These are phyloP conservation scores for Suhomyces bribrorum DNA, from an alignment of 1,139 yeast genomes.

Conservation along the genomic window DNA sequence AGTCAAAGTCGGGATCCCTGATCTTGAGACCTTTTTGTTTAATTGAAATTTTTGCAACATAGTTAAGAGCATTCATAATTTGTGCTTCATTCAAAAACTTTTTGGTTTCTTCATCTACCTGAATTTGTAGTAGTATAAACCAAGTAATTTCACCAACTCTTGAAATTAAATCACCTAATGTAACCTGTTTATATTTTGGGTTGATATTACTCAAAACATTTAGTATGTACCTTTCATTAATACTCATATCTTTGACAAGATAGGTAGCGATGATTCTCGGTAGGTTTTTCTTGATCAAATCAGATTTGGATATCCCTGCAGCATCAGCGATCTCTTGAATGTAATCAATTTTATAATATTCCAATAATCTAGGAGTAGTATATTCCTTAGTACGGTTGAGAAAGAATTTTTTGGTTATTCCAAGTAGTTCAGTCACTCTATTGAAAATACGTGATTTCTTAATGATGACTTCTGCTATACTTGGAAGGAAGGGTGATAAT, in stretches of 20 bases:
- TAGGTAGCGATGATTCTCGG: slow-evolving; percentile 45
- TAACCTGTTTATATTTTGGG: slow-evolving; percentile 40
- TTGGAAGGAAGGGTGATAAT: slow-evolving; percentile 75
- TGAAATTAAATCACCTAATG: slow-evolving; percentile 46
- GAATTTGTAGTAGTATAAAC: slow-evolving; percentile 42
- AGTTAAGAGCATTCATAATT: slow-evolving; percentile 43
- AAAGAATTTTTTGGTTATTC: slow-evolving; percentile 61
- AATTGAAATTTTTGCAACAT: slow-evolving; percentile 36
- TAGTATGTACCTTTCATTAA: slow-evolving; percentile 52
- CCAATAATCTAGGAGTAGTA: slow-evolving; percentile 75
- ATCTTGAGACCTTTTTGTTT: slow-evolving; percentile 17
- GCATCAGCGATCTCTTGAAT: slow-evolving; percentile 55
- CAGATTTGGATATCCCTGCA: slow-evolving; percentile 32
- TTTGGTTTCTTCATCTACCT: slow-evolving; percentile 29
- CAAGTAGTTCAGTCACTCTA: slow-evolving; percentile 64
- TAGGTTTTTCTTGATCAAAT: slow-evolving; percentile 36
- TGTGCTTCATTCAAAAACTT: slow-evolving; percentile 30
- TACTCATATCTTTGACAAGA: slow-evolving; percentile 38
- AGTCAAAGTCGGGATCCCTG: slow-evolving; percentile 10
- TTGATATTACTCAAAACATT: slow-evolving; percentile 57
- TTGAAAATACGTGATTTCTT: slow-evolving; percentile 59
- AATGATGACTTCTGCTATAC: slow-evolving; percentile 67
- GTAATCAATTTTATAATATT: slow-evolving; percentile 61
- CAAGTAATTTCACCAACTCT: slow-evolving; percentile 47
- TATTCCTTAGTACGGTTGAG: slow-evolving; percentile 68